These are phyloP conservation scores for Helicocarpus griseus DNA, from an alignment of 2,329 filamentous ascomycete species.

Conservation along the genomic window DNA sequence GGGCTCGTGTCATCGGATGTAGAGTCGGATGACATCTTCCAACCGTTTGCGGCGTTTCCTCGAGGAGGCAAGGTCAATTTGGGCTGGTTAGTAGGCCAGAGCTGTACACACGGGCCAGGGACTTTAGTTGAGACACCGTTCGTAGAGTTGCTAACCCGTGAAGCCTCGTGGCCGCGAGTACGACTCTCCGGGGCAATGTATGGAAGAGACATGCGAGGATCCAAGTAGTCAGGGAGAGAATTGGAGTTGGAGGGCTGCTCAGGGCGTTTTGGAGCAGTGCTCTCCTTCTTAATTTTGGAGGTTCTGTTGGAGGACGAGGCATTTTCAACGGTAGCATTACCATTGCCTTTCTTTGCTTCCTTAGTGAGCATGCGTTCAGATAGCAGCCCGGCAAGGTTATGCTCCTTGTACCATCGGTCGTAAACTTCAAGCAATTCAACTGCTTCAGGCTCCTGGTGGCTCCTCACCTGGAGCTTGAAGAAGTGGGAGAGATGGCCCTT, in stretches of 20 bases:
- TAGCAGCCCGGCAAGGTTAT: constrained; percentile 63
- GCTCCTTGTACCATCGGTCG: constrained; percentile 65
- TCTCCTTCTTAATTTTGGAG: not conserved
- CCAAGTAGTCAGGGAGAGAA: constrained; percentile 9
- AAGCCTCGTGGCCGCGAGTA: not conserved
- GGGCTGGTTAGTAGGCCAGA: constrained; percentile 4
- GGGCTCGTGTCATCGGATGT: constrained; percentile 12
- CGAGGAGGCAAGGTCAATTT: constrained; percentile 1
- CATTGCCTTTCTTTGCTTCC: constrained; percentile 51
- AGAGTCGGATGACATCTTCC: constrained; percentile 8
- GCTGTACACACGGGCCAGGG: constrained; percentile 5
- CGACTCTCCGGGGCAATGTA: constrained; percentile 5
- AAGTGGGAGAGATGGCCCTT: constrained; percentile 83
- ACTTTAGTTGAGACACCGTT: not conserved
- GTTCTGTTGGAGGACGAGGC: not conserved
- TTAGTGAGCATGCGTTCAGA: constrained; percentile 70
- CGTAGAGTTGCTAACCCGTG: not conserved
- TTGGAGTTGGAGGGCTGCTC: not conserved
- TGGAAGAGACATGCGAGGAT: constrained; percentile 12
- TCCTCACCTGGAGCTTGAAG: constrained; percentile 69
- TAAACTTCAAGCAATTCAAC: constrained; percentile 55
- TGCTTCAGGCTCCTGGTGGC: constrained; percentile 58
- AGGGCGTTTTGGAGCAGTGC: not conserved
- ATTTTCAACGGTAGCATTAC: not conserved
- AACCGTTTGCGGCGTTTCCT: constrained; percentile 1